Percentiles rank a stretch among this genome's conserved stretches.
Evolutionary conservation across 2,329 filamentous ascomycete genomes (phyloP).

Genomic region (Leptographium lundbergii): DNA sequence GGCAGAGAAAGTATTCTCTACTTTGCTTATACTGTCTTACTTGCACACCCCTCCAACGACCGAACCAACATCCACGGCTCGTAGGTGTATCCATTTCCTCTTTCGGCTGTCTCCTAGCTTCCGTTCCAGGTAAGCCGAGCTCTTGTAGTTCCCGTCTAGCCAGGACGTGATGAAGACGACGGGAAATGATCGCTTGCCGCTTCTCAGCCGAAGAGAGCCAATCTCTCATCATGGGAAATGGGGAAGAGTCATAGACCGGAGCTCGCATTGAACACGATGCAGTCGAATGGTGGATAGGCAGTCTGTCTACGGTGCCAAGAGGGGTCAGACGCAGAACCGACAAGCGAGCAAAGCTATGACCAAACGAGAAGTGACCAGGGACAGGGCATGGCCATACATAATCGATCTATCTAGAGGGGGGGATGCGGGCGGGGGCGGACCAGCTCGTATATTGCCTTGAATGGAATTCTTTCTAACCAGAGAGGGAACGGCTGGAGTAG

Average conservation of each 20-base stretch:
- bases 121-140: constrained; percentile 8
- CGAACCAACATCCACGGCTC: background rate
- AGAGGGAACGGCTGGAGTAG: background rate
- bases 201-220: background rate
- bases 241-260: background rate
- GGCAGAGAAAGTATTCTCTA: too few species aligned
- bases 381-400: background rate
- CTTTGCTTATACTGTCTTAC: background rate
- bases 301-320: background rate
- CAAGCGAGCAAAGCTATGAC: background rate
- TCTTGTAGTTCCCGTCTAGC: constrained; percentile 4
- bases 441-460: background rate
- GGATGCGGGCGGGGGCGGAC: background rate
- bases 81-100: background rate
- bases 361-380: background rate
- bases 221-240: background rate
- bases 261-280: background rate
- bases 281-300: background rate
- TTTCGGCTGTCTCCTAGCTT: constrained; percentile 10
- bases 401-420: background rate
- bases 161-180: background rate
- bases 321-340: background rate
- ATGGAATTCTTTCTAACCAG: background rate
- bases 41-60: background rate
- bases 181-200: background rate